Evolutionary conservation across 1,284 basidiomycete species (phyloP), one percentile per base, ranked within the genome.

Genomic region (Cryptococcus floricola): DNA sequence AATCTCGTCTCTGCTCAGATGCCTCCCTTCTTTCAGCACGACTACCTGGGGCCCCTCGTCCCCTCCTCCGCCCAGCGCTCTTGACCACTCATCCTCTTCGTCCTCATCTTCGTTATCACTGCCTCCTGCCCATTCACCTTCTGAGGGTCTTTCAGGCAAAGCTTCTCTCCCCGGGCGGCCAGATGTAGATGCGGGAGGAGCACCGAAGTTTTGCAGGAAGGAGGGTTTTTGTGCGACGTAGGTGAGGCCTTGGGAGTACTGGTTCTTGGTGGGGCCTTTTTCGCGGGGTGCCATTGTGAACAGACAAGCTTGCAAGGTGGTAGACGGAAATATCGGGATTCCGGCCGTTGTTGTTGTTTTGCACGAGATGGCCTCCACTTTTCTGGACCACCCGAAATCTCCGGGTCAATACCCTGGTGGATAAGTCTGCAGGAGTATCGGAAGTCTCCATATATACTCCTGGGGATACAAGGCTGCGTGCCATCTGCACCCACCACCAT

Each of bases 11-110:
- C 82, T 84, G 4, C 81, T 85, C 49, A 93, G 78, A 77, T 93
- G 91, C 68, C 89, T 91, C 28, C 90, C 90, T 65, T 87, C 84
- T 68, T 83, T 88, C 63, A 93, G 71, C 9, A 93, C 90, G 2
- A 93, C 88, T 3, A 93, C 84, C 70, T 89, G 87, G 8, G 90
- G 90, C 62, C 82, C 85, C 75, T 93, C 90, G 63, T 92, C 90
- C 0, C 74, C 83, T 18, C 90, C 87, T 55, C 90, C 90, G 13
- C 74, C 74, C 58, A 84, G 85, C 19, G 80, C 85, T 65, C 85
- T 87, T 45, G 87, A 87, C 43, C 83, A 84, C 62, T 90, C 84
- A 58, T 85, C 84, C 27, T 81, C 83, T 0, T 85, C 86, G 37
- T 87, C 81, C 63, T 84, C 80, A 19, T 58, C 56, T 48, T 67